Base-by-base conservation (phyloP, 169 alveolate species). In the Plasmodium coatneyi region DNA sequence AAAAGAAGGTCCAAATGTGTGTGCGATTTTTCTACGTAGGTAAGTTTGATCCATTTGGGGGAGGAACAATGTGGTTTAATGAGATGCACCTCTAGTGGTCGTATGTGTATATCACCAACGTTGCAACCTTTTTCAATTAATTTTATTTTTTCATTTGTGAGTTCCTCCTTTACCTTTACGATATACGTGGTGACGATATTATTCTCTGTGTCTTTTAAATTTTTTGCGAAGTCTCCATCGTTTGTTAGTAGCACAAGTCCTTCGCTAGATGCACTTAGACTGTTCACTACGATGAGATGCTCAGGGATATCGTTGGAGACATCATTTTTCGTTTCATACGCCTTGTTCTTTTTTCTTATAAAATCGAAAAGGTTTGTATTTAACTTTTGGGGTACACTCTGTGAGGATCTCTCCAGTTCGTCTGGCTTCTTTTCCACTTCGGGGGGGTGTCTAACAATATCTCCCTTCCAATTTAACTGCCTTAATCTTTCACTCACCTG, bases 201-300 rank as follows among this genome's bases (percentile, higher is more conserved):
- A 41, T 87, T 87, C 7, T 87, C n/a, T 78, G 46, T n/a, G 34
- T 79, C 74, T 87, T 56, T 87, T 79, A 87, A 87, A 41, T 71
- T 87, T 2, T 46, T 60, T 87, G 93, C 93, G 80, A 87, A 79
- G 46, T 87, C 93, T 14, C 93, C 93, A 78, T 87, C 93, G 78
- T 87, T 87, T 22, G 93, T 87, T 41, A 87, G 32, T 39, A 87
- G 34, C 46, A 87, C 71, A 3, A 87, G 14, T 34, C 93, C 93
- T 87, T 87, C 93, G 25, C 76, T 87, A 0, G 19, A 32, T 2
- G 93, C 34, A 36, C 71, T 43, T 22, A 87, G 76, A 60, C 89
- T 78, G 80, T 87, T 87, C 16, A 87, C 83, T 34, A 87, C 82
- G 28, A 87, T 87, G 52, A 87, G 46, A 60, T 87, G 93, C 5